Evolutionary conservation across 129 eudicot species (phyloP).

Genomic region (Saposhnikovia divaricata): DNA sequence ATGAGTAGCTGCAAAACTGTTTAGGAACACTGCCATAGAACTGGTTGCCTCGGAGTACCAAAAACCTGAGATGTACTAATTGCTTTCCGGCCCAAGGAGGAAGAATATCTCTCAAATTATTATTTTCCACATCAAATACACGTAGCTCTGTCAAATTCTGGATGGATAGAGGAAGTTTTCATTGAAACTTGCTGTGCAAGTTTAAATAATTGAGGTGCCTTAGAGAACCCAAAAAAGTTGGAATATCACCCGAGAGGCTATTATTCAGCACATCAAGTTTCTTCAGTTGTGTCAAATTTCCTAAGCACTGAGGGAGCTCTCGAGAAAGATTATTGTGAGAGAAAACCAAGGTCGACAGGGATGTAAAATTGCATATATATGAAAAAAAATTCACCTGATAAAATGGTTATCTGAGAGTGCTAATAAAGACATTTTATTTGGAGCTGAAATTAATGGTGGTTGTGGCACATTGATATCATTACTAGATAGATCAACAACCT

Average conservation of each 20-base stretch:
- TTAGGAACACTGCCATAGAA: slow-evolving; percentile 14
- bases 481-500: background rate
- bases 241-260: slow-evolving; percentile 11
- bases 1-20: background rate
- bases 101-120: slow-evolving; percentile 3
- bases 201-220: background rate
- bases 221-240: background rate
- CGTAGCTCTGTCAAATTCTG: background rate
- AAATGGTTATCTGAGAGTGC: background rate
- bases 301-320: background rate
- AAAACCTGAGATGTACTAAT: slow-evolving; percentile 4
- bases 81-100: slow-evolving; percentile 22
- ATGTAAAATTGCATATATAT: background rate
- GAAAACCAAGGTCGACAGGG: background rate
- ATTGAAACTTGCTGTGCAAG: background rate
- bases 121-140: background rate
- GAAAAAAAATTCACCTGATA: background rate
- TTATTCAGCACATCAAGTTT: background rate
- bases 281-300: background rate
- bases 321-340: background rate
- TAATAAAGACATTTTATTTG: background rate
- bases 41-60: background rate
- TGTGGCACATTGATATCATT: background rate
- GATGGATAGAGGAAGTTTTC: background rate
- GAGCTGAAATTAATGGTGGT: background rate